Evolutionary conservation across 345 rosid species (phyloP), one percentile per base, ranked within the genome.

Genomic region (Raphanus raphanistrum): DNA sequence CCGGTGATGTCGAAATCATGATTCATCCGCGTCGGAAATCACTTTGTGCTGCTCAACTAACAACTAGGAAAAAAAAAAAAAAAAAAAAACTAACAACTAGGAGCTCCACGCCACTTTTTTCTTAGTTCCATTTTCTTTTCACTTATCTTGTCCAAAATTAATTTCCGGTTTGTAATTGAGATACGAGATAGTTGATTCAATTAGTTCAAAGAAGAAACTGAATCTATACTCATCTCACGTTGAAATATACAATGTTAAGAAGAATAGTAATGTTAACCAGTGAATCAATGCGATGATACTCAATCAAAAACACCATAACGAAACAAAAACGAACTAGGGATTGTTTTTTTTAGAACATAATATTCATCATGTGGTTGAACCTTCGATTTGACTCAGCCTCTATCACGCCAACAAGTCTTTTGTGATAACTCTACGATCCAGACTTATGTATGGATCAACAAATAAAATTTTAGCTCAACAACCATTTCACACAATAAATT

Each of bases 341-440:
- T 11, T 4, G 45, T 68, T 68, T 68, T 61, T 57, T 71, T 28
- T 5, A 68, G 52, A 21, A 78, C 43, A 8, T 16, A 32, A 31
- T 21, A 17, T 71, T 65, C 81, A 9, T 25, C 62, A 21, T 41
- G 62, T 78, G 50, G 72, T 78, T 78, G 81, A 78, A 72, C 68
- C 13, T 25, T 78, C 31, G 41, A 25, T 26, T 65, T 72, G 81
- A 78, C 75, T 63, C 17, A 0, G 8, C 16, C 57, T 27, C 31
- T 57, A 65, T 57, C 11, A 64, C 15, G 54, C 72, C 52, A 65
- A 31, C 6, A 41, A 17, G n/a, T 16, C 1, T 21, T 41, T 38
- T 17, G 35, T 55, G 36, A 38, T 41, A 71, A 13, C 25, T 71
- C 11, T 43, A 41, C 12, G 58, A 28, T 71, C 68, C 31, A 71